Conservation (phyloP, 2,329 filamentous ascomycete genomes). For the Blastomyces gilchristii region DNA sequence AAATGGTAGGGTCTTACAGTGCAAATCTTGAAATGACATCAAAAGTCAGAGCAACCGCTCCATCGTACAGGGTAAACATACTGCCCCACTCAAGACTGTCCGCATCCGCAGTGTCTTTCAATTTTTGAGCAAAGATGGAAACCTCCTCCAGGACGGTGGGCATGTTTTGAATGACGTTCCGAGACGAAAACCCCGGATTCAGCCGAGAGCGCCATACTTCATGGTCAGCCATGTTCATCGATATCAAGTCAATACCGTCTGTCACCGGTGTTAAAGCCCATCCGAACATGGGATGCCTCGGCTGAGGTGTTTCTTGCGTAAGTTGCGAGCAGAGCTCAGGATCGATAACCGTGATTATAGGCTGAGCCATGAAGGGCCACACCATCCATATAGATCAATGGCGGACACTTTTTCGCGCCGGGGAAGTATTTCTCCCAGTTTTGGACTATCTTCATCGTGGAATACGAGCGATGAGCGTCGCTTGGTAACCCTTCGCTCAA, state of each 20-base stretch:
- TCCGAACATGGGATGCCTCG: conserved; percentile 7
- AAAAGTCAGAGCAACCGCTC: neutral
- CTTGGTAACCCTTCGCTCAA: neutral
- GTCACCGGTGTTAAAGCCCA: conserved; percentile 8
- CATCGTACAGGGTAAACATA: neutral
- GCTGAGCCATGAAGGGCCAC: conserved; percentile 8
- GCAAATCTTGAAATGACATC: neutral
- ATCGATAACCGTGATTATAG: conserved; percentile 8
- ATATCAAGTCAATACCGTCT: conserved; percentile 9
- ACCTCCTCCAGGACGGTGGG: neutral
- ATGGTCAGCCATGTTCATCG: conserved; percentile 8
- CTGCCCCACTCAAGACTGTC: neutral
- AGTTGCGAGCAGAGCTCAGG: conserved; percentile 8
- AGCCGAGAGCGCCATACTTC: conserved; percentile 4
- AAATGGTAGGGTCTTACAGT: neutral
- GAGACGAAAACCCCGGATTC: neutral
- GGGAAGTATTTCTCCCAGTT: conserved; percentile 2
- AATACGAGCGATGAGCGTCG: neutral
- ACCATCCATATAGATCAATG: conserved; percentile 5
- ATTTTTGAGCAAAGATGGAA: neutral
- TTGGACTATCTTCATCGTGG: neutral
- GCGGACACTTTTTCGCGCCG: conserved; percentile 5
- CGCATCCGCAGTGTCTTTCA: conserved; percentile 1
- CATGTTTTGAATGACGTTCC: neutral
- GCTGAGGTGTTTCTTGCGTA: conserved; percentile 9